Base-by-base conservation (phyloP, 2,329 filamentous ascomycete species). In the Diplocarpon rosae region DNA sequence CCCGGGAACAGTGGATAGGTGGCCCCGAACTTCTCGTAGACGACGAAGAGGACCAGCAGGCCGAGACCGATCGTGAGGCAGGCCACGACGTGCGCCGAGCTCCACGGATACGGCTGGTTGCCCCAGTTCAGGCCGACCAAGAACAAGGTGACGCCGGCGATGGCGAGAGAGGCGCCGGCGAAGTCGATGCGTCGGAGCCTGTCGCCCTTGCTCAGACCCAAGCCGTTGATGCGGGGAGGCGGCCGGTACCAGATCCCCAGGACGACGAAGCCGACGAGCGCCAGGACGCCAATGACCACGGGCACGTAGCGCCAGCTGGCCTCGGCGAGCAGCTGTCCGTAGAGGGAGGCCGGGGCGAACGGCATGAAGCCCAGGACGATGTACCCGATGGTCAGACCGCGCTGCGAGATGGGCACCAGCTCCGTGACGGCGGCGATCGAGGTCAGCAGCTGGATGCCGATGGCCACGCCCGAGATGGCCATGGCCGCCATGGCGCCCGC, bases 351-450 rank as follows among this genome's bases (percentile, higher is more conserved):
- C 1, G 77, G 75, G 43, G 71, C 75, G 56, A 79, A 80, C 0
- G 76, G 76, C 1, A 78, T 43, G 45, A 80, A 79, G 20, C 72
- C 76, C 55, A 79, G 71, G 24, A 79, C 69, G 10, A 81, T 61
- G 1, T 71, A 58, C 5, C 73, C 72, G n/a, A 80, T 73, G 50
- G 80, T 80, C 57, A 70, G 71, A 24, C 52, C 80, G 38, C 81
- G 72, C 59, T 82, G 75, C 14, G 72, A 67, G 15, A 75, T 75
- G 1, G 81, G 80, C 0, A 78, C 81, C 48, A 85, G 69, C 58
- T 85, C 80, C 2, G 78, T 76, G 1, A 79, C 80, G 29, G 72
- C 80, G 24, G 80, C 78, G 8, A 85, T 66, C 4, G 80, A 78
- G 5, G 78, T 84, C 29, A 85, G 65, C 59, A 84, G 80, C 52